Evolutionary conservation across 257 asterid species (phyloP).

Genomic region (Echium plantagineum): DNA sequence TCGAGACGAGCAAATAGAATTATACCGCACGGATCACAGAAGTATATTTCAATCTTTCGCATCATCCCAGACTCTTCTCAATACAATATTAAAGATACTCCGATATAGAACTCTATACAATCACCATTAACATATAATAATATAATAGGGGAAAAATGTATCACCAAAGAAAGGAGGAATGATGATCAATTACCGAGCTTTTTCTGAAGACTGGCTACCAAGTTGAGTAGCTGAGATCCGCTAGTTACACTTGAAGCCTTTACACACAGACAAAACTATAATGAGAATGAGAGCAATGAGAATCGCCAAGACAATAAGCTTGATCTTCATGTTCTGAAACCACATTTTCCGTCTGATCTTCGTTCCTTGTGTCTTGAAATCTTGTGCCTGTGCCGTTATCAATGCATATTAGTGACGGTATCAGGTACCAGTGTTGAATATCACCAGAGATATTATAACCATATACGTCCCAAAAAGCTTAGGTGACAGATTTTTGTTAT

Average conservation of each 20-base stretch:
- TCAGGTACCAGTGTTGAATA: not conserved
- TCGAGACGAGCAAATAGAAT: too few species aligned
- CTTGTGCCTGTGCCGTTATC: not conserved
- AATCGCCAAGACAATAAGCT: not conserved
- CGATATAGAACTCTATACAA: slow-evolving; percentile 45
- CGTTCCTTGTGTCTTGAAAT: slow-evolving; percentile 1
- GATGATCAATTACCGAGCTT: not conserved
- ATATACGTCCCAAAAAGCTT: too few species aligned
- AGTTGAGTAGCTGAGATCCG: slow-evolving; percentile 16
- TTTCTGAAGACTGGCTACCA: not conserved
- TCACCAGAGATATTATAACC: too few species aligned
- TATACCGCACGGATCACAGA: too few species aligned
- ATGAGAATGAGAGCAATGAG: slow-evolving; percentile 2
- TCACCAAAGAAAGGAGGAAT: slow-evolving; percentile 14
- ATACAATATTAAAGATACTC: slow-evolving; percentile 24
- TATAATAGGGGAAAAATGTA: slow-evolving; percentile 15
- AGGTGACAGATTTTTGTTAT: too few species aligned
- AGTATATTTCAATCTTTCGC: too few species aligned
- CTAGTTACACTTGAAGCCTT: not conserved
- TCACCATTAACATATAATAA: slow-evolving; percentile 20
- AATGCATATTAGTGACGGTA: not conserved
- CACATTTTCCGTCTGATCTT: slow-evolving; percentile 2
- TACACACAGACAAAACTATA: not conserved
- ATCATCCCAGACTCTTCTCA: slow-evolving; percentile 9
- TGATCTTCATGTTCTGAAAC: slow-evolving; percentile 4